Conservation (phyloP, 148 eudicot genomes). For the Camellia sinensis region DNA sequence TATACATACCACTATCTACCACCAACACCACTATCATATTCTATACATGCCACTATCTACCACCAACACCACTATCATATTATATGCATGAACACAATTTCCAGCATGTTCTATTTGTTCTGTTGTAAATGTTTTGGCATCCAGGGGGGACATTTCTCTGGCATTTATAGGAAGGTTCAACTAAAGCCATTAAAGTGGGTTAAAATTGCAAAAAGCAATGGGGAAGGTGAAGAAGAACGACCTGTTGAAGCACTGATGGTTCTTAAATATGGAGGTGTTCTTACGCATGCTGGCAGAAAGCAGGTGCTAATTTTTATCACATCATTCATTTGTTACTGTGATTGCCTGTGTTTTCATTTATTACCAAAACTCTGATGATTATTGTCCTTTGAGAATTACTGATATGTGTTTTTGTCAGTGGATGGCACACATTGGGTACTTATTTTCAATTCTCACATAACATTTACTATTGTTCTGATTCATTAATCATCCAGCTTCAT, state of each 20-base stretch:
- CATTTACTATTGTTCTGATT: too few species aligned
- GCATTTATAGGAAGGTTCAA: slow-evolving; percentile 92
- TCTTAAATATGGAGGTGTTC: slow-evolving; percentile 94
- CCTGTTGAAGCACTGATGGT: slow-evolving; percentile 95
- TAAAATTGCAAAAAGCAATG: slow-evolving; percentile 60
- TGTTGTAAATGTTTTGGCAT: slow-evolving; percentile 1
- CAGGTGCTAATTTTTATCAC: slow-evolving; percentile 45
- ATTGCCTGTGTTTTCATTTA: background rate
- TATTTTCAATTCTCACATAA: too few species aligned
- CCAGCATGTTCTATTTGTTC: background rate
- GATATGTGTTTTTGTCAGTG: too few species aligned
- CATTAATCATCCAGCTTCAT: too few species aligned
- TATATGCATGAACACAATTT: too few species aligned
- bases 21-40: too few species aligned
- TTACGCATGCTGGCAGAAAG: slow-evolving; percentile 97
- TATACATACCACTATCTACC: too few species aligned
- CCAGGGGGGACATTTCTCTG: slow-evolving; percentile 97
- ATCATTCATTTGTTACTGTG: slow-evolving; percentile 1
- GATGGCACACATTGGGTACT: too few species aligned
- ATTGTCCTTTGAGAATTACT: too few species aligned
- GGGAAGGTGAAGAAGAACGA: slow-evolving; percentile 90
- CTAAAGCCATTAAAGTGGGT: slow-evolving; percentile 90
- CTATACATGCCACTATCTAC: too few species aligned
- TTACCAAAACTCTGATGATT: too few species aligned
- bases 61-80: too few species aligned